These are phyloP conservation scores for Penstemon barbatus DNA, from an alignment of 257 asterid species.

Conservation along the genomic window DNA sequence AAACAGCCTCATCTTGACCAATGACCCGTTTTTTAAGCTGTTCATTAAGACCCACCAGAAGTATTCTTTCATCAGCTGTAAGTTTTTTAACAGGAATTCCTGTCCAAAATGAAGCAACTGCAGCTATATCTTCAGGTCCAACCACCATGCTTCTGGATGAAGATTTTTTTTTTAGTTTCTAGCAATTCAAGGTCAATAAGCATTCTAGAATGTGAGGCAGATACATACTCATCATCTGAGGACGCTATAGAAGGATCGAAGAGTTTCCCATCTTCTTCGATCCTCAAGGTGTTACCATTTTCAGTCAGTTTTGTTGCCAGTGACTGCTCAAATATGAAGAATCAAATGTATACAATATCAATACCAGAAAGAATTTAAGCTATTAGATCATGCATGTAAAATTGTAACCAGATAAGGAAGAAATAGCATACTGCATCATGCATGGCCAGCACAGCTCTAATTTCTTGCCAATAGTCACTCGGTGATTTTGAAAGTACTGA, in stretches of 20 bases:
- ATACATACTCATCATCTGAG: conserved; percentile 70
- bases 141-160: conserved; percentile 55
- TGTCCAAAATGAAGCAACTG: conserved; percentile 88
- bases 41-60: conserved; percentile 75
- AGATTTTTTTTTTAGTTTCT: conserved; percentile 22
- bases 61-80: conserved; percentile 80
- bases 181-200: conserved; percentile 21
- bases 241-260: conserved; percentile 36
- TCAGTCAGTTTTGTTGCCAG: conserved; percentile 46
- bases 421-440: conserved; percentile 61
- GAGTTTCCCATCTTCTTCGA: conserved; percentile 41
- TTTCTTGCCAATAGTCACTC: conserved; percentile 86
- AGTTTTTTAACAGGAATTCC: conserved; percentile 90
- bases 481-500: conserved; percentile 70
- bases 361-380: conserved; percentile 19
- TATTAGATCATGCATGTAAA: background rate
- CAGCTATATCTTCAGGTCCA: conserved; percentile 93
- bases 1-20: conserved; percentile 97
- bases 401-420: background rate
- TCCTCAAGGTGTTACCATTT: conserved; percentile 38
- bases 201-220: conserved; percentile 20
- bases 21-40: conserved; percentile 88
- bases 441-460: conserved; percentile 75
- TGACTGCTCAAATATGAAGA: conserved; percentile 43
- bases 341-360: conserved; percentile 31